Conservation (phyloP, 2,329 filamentous ascomycete species). For the Nemania sp. region DNA sequence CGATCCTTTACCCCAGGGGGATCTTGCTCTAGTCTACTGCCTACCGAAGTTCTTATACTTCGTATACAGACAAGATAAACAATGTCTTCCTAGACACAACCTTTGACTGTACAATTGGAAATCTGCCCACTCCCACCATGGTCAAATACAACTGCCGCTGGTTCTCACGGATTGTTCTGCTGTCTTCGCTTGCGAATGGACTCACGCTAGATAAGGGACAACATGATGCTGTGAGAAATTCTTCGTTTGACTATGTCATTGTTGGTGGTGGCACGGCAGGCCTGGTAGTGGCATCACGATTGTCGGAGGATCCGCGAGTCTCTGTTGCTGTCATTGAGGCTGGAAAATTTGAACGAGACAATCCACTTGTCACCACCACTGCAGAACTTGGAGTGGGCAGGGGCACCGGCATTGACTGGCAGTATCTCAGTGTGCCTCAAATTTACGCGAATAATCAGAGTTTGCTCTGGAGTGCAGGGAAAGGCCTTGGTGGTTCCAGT, state of each 20-base stretch:
- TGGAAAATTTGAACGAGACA: constrained; percentile 27
- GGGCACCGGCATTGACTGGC: constrained; percentile 27
- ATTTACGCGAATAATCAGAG: constrained; percentile 31
- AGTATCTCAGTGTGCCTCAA: constrained; percentile 29
- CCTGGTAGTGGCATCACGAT: constrained; percentile 29
- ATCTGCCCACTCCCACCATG: constrained; percentile 24
- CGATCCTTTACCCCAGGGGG: constrained; percentile 8
- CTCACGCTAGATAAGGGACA: constrained; percentile 24
- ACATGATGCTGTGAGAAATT: constrained; percentile 22
- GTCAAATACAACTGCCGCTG: constrained; percentile 26
- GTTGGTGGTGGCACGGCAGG: constrained; percentile 29
- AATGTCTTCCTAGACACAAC: constrained; percentile 23
- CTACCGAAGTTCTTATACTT: constrained; percentile 21
- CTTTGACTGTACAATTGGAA: constrained; percentile 18
- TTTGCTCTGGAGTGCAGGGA: constrained; percentile 29
- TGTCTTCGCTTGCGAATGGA: constrained; percentile 25
- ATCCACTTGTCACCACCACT: constrained; percentile 27
- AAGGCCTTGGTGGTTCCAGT: constrained; percentile 32
- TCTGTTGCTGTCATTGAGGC: constrained; percentile 32
- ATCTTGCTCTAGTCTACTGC: constrained; percentile 3
- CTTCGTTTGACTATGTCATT: constrained; percentile 31
- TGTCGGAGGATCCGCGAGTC: constrained; percentile 29
- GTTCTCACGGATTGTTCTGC: constrained; percentile 23
- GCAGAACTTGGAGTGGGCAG: constrained; percentile 21
- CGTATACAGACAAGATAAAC: constrained; percentile 17